Base-by-base conservation (phyloP, 108 stramenopile genomes). In the Schizochytrium sp. region DNA sequence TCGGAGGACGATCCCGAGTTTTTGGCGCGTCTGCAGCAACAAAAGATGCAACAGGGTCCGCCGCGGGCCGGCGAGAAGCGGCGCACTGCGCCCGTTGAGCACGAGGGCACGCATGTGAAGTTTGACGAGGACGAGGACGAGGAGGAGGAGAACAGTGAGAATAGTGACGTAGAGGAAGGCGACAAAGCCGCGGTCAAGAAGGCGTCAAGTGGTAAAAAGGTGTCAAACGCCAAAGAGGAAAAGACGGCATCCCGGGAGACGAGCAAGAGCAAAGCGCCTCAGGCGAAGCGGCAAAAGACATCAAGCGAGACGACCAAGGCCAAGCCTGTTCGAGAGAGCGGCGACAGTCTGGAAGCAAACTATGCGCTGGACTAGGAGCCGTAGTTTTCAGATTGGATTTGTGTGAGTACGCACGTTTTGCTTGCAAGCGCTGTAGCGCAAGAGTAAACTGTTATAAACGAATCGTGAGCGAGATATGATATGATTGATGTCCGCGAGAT, bases 281-380 rank as follows among this genome's bases (percentile, higher is more conserved):
- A 3, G 34, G 41, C 25, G 18, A 69, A 69, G 63, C 41, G 34
- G 34, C 25, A 18, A 6, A 69, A 69, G 63, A 69, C 63, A 19
- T 23, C 58, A 19, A 59, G 58, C 63, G 41, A 69, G 63, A 18
- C 34, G 10, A 69, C 25, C 34, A 69, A 69, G 41, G 34, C 63
- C 63, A 69, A 69, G 16, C 14, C 16, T 41, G 21, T 18, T 10
- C 76, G 25, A 43, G 23, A 43, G 51, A 83, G 76, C 51, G 76
- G 76, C 19, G 76, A 83, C 76, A 53, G 76, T 18, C 76, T 83
- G 14, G 76, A 83, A 28, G 76, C n/a, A 6, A 83, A 83, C 76
- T 83, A 53, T 12, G 76, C 63, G 3, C 3, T 69, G 41, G 63
- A 69, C 41, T 69, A 69, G 41, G 63, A 28, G 19, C 58, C 2